Conservation (phyloP, 1,284 basidiomycete species). For the Chiua sp. region DNA sequence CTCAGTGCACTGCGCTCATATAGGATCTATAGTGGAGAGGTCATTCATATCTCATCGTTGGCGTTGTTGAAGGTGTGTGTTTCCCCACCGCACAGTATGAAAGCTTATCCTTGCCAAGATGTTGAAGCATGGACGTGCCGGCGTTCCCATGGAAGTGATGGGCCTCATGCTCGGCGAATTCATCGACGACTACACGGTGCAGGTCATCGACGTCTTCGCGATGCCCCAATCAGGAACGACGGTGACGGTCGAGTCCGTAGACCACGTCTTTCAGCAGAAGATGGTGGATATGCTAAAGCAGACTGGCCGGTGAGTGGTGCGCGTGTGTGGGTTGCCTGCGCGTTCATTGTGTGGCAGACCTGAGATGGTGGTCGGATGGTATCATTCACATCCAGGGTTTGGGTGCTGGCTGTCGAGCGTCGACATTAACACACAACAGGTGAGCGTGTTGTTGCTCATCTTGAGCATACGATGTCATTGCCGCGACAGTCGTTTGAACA, state of each 20-base stretch:
- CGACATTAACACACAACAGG: constrained; percentile 99
- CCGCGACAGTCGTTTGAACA: constrained; percentile 90
- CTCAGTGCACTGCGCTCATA: constrained; percentile 12
- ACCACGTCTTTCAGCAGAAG: constrained; percentile 98
- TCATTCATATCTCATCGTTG: constrained; percentile 95
- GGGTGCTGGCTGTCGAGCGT: constrained; percentile 99
- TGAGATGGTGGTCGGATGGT: constrained; percentile 99
- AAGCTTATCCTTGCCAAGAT: constrained; percentile 63
- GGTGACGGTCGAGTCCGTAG: constrained; percentile 98
- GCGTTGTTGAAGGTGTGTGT: constrained; percentile 84
- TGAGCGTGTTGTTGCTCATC: constrained; percentile 37
- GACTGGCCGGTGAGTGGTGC: constrained; percentile 79
- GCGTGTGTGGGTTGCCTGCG: neutral
- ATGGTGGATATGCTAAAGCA: constrained; percentile 99
- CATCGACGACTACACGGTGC: constrained; percentile 98
- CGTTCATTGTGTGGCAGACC: constrained; percentile 58
- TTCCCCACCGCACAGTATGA: neutral
- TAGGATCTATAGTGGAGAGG: constrained; percentile 79
- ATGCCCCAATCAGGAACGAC: constrained; percentile 99
- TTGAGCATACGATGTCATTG: constrained; percentile 13
- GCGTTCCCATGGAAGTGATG: constrained; percentile 99
- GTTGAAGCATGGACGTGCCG: constrained; percentile 99
- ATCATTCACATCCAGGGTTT: constrained; percentile 99
- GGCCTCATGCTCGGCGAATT: constrained; percentile 99
- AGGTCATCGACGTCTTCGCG: constrained; percentile 98